A percentile compares a stretch with the other conserved stretches of the same genome.
Evolutionary conservation across 306 rosid species (phyloP).

Genomic region (Acacia confusa): DNA sequence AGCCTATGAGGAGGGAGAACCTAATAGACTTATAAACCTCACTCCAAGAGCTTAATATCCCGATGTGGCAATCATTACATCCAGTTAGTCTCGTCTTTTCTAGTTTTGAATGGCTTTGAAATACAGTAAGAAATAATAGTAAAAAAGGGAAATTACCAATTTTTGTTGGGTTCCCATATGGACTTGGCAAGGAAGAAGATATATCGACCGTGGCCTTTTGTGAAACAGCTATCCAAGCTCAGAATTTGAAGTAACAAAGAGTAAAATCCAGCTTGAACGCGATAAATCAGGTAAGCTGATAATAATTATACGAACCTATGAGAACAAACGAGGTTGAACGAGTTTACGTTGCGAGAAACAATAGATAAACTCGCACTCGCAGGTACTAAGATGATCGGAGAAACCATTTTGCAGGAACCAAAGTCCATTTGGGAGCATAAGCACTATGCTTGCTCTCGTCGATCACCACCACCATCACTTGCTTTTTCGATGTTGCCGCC

Average conservation of each 20-base stretch:
- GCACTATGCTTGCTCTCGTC: no score
- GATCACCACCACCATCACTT: no score
- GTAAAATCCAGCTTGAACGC: neutral
- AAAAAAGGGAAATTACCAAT: conserved; percentile 44
- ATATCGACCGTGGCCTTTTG: conserved; percentile 54
- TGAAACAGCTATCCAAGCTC: neutral
- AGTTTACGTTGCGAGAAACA: conserved; percentile 48
- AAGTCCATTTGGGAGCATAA: no score
- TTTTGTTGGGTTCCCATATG: no score
- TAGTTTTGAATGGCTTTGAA: neutral
- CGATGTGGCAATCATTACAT: no score
- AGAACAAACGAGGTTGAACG: conserved; percentile 36
- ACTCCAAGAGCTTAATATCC: no score
- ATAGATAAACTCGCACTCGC: conserved; percentile 59
- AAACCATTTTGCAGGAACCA: conserved; percentile 49
- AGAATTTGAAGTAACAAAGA: neutral
- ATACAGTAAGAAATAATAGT: neutral
- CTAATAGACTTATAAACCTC: no score
- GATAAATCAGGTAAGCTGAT: neutral
- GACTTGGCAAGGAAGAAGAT: conserved; percentile 54
- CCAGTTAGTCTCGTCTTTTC: neutral
- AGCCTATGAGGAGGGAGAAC: no score
- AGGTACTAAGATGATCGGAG: conserved; percentile 55
- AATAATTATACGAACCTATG: conserved; percentile 44
- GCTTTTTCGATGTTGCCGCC: no score